Evolutionary conservation across 345 rosid genomes (phyloP).

Genomic region (Balakata baccata): DNA sequence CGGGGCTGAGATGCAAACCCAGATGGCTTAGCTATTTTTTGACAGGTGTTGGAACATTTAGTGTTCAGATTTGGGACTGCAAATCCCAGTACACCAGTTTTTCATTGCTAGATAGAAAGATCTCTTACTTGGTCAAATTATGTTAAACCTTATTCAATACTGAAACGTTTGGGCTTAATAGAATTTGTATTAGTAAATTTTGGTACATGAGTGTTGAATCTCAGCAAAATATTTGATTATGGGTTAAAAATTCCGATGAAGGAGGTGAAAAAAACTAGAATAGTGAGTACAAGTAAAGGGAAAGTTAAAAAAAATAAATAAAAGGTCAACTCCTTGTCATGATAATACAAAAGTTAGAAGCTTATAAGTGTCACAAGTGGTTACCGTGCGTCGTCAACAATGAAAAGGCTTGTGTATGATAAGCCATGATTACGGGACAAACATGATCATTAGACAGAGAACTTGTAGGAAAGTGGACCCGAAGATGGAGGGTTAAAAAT

Average conservation of each 20-base stretch:
- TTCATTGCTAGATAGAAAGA: neutral
- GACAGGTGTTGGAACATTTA: too few relatives aligned
- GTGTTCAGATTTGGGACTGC: neutral
- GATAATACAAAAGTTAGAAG: neutral
- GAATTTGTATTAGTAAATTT: too few relatives aligned
- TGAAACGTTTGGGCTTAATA: too few relatives aligned
- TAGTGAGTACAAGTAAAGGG: neutral
- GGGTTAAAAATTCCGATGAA: neutral
- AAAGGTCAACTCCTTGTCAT: slow-evolving; percentile 20
- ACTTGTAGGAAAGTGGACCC: slow-evolving; percentile 20
- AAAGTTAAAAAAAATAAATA: neutral
- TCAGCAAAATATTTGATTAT: too few relatives aligned
- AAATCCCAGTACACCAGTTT: neutral
- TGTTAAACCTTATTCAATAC: too few relatives aligned
- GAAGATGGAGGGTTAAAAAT: slow-evolving; percentile 12
- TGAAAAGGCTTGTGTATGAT: slow-evolving; percentile 3
- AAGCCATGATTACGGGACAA: slow-evolving; percentile 28
- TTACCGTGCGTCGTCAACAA: slow-evolving; percentile 16
- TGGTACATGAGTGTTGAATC: too few relatives aligned
- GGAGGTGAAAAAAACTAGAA: neutral
- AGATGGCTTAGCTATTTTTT: too few relatives aligned
- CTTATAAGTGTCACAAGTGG: neutral
- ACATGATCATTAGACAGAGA: slow-evolving; percentile 29
- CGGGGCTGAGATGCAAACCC: neutral
- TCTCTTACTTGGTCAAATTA: neutral